Conservation (phyloP, 345 rosid species). For the Brassica incana region DNA sequence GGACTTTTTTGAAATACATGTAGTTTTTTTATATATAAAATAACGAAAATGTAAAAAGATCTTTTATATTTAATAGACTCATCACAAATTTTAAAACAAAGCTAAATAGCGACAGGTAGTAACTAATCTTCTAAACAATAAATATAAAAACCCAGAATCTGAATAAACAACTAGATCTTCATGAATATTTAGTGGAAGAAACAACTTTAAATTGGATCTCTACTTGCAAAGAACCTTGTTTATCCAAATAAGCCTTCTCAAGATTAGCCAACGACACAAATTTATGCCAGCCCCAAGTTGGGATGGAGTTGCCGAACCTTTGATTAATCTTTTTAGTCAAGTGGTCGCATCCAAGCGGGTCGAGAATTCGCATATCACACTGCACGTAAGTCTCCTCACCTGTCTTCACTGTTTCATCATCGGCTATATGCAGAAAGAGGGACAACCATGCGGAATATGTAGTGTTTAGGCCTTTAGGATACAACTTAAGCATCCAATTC, state of each 20-base stretch:
- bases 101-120: too few relatives aligned
- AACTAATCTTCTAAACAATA: too few relatives aligned
- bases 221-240: not conserved
- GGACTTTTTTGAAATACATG: too few relatives aligned
- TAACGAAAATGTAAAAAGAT: too few relatives aligned
- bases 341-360: not conserved
- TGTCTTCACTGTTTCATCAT: not conserved
- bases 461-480: not conserved
- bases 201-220: not conserved
- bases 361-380: not conserved
- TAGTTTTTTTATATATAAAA: too few relatives aligned
- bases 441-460: not conserved
- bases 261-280: not conserved
- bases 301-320: not conserved
- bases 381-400: not conserved
- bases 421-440: not conserved
- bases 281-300: not conserved
- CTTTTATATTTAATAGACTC: too few relatives aligned
- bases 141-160: too few relatives aligned
- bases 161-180: too few relatives aligned
- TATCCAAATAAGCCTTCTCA: not conserved
- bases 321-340: not conserved
- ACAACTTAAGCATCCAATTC: not conserved
- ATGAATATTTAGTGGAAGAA: too few relatives aligned
- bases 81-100: too few relatives aligned